These are phyloP conservation scores for Candida quercuum DNA, from an alignment of 805 yeast genomes.

Conservation along the genomic window DNA sequence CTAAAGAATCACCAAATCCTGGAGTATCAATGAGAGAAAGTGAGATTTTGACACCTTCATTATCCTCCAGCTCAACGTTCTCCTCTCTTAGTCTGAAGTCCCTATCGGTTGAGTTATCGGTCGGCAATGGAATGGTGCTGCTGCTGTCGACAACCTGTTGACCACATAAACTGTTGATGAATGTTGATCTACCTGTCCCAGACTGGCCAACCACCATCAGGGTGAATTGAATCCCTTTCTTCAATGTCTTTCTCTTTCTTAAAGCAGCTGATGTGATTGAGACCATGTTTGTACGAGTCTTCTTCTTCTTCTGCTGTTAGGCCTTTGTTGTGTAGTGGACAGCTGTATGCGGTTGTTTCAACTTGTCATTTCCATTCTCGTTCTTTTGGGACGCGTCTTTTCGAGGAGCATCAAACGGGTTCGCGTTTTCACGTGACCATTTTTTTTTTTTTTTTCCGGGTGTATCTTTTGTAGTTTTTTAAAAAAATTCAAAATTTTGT, in stretches of 20 bases:
- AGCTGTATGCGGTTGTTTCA: background rate
- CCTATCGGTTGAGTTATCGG: conserved; percentile 44
- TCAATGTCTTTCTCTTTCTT: conserved; percentile 73
- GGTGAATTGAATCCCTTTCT: conserved; percentile 81
- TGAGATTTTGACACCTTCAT: conserved; percentile 78
- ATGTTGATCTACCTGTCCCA: conserved; percentile 89
- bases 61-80: conserved; percentile 78
- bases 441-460: background rate
- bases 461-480: too few species aligned
- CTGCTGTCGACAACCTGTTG: conserved; percentile 77
- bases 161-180: conserved; percentile 86
- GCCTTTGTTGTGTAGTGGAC: background rate
- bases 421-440: background rate
- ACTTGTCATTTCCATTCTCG: background rate
- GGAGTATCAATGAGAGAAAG: conserved; percentile 78
- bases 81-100: conserved; percentile 69
- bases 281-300: conserved; percentile 28
- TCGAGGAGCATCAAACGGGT: too few species aligned
- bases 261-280: conserved; percentile 48
- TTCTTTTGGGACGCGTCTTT: too few species aligned
- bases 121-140: conserved; percentile 48
- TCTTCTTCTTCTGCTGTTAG: background rate
- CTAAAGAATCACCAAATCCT: conserved; percentile 72
- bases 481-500: too few species aligned
- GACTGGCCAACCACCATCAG: conserved; percentile 83